These are phyloP conservation scores for Apiospora hydei DNA, from an alignment of 2,329 filamentous ascomycete species.

Conservation along the genomic window DNA sequence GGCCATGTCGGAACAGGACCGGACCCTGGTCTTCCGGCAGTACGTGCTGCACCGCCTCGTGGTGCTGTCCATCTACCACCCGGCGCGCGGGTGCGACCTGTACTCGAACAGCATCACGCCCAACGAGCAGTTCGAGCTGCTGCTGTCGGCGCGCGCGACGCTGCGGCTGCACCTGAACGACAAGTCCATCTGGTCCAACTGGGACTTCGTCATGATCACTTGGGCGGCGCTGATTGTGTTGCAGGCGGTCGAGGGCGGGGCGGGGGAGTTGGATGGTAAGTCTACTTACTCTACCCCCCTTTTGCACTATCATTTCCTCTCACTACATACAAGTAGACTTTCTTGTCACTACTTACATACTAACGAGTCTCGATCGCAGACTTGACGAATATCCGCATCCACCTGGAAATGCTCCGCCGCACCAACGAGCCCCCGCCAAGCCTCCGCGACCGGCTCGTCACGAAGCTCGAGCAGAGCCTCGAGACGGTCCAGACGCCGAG, in stretches of 20 bases:
- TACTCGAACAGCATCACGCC: conserved; percentile 47
- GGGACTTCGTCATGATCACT: conserved; percentile 52
- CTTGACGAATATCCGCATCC: conserved; percentile 39
- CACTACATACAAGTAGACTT: too few species aligned
- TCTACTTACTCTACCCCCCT: background rate
- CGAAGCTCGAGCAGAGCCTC: conserved; percentile 38
- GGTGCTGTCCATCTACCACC: conserved; percentile 52
- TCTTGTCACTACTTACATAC: too few species aligned
- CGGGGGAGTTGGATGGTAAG: conserved; percentile 47
- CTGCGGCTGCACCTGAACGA: conserved; percentile 50
- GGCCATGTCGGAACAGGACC: conserved; percentile 41
- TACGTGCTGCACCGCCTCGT: conserved; percentile 51
- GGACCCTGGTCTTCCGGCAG: conserved; percentile 47
- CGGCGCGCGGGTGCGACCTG: conserved; percentile 48
- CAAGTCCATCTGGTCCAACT: conserved; percentile 52
- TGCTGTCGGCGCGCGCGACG: conserved; percentile 49
- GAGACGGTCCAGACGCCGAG: conserved; percentile 36
- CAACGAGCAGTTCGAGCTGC: conserved; percentile 49
- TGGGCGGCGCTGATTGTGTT: conserved; percentile 53
- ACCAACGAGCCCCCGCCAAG: conserved; percentile 39
- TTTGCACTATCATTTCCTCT: too few species aligned
- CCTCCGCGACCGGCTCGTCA: conserved; percentile 35
- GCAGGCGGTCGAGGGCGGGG: conserved; percentile 49
- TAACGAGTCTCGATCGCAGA: conserved; percentile 31
- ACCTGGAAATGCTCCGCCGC: conserved; percentile 39